Conservation (phyloP, 2,329 filamentous ascomycete species). For the Aureobasidium sp. region DNA sequence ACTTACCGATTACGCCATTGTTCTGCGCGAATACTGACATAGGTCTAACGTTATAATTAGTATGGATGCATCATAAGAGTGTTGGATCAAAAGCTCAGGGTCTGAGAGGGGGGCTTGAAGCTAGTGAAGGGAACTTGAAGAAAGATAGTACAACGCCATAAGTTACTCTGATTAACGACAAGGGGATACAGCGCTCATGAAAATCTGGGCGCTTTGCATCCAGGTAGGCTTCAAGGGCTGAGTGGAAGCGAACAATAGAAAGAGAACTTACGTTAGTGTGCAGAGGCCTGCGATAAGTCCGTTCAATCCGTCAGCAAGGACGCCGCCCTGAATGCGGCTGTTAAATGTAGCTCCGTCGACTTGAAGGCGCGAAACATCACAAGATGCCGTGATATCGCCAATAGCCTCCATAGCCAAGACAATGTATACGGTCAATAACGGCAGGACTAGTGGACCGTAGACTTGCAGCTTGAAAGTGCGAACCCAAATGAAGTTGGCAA, state of each 20-base stretch:
- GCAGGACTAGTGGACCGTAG: slow-evolving; percentile 67
- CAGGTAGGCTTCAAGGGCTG: too few species aligned
- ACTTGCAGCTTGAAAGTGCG: slow-evolving; percentile 66
- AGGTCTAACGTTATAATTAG: not conserved
- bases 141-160: too few species aligned
- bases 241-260: not conserved
- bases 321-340: slow-evolving; percentile 69
- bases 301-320: slow-evolving; percentile 70
- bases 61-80: not conserved
- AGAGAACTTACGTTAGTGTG: slow-evolving; percentile 53
- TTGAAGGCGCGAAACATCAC: slow-evolving; percentile 69
- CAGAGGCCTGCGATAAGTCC: slow-evolving; percentile 67
- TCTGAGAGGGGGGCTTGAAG: not conserved
- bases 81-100: slow-evolving; percentile 26
- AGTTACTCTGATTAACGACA: too few species aligned
- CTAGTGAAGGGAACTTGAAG: not conserved
- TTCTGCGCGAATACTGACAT: slow-evolving; percentile 65
- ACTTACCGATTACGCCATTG: slow-evolving; percentile 49
- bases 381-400: slow-evolving; percentile 62
- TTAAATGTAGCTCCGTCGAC: slow-evolving; percentile 67
- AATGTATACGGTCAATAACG: slow-evolving; percentile 55
- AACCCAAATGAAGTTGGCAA: slow-evolving; percentile 70
- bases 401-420: slow-evolving; percentile 74
- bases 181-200: too few species aligned
- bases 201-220: too few species aligned